A percentile compares a stretch with the other conserved stretches of the same genome.
These are phyloP conservation scores for Aspergillus pseudoviridinutans DNA, from an alignment of 2,329 filamentous ascomycete genomes.

Conservation along the genomic window DNA sequence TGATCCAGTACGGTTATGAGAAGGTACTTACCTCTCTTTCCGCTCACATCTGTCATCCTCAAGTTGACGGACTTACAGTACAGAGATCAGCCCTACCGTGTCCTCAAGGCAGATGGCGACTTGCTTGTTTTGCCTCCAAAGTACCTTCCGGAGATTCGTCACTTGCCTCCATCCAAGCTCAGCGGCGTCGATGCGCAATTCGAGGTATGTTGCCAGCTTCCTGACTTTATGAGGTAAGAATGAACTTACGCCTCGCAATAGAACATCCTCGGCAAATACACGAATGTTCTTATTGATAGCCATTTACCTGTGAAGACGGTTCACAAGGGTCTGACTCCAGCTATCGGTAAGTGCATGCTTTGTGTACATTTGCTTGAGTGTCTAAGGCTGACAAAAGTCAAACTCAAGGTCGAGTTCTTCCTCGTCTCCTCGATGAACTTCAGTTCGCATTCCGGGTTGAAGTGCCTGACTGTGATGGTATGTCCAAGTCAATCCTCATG, in stretches of 20 bases:
- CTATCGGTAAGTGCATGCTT: conserved; percentile 12
- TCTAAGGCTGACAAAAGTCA: background rate
- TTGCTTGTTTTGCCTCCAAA: conserved; percentile 24
- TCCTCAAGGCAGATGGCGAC: conserved; percentile 28
- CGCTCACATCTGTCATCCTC: background rate
- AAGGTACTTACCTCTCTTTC: conserved; percentile 12
- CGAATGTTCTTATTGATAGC: conserved; percentile 23
- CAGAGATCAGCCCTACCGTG: conserved; percentile 22
- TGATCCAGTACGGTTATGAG: conserved; percentile 25
- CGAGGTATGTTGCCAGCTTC: conserved; percentile 12
- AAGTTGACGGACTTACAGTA: conserved; percentile 18
- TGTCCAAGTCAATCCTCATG: background rate
- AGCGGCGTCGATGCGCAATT: conserved; percentile 27
- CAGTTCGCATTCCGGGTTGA: conserved; percentile 19
- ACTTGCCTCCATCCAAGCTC: conserved; percentile 14
- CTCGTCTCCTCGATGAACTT: conserved; percentile 24
- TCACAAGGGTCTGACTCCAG: conserved; percentile 21
- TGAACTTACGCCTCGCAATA: conserved; percentile 3
- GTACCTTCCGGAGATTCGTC: conserved; percentile 23
- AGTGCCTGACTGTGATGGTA: conserved; percentile 23
- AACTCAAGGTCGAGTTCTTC: conserved; percentile 19
- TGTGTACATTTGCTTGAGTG: background rate
- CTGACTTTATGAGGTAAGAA: background rate
- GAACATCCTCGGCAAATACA: conserved; percentile 27
- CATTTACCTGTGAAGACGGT: conserved; percentile 21